Conservation (phyloP, 2,329 filamentous ascomycete genomes). For the Aureobasidium sp. region DNA sequence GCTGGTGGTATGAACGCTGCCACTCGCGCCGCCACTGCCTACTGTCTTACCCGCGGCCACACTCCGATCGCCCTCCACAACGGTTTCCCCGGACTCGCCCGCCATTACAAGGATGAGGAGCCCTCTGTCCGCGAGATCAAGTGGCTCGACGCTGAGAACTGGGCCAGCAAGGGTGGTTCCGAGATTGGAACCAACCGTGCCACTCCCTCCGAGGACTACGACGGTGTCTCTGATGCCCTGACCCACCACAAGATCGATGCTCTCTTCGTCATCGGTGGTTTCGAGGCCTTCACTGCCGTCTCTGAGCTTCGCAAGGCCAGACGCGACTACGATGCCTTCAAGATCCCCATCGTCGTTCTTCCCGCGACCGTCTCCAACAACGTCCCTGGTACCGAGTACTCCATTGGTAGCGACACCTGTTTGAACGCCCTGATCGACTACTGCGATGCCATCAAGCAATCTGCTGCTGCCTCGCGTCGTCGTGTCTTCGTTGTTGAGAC, state of each 20-base stretch:
- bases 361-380: constrained; percentile 99
- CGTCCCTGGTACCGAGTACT: constrained; percentile 95
- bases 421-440: constrained; percentile 91
- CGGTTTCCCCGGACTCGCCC: constrained; percentile 86
- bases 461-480: constrained; percentile 83
- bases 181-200: constrained; percentile 98
- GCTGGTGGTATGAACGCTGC: constrained; percentile 98
- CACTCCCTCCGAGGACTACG: constrained; percentile 80
- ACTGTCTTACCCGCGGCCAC: constrained; percentile 88
- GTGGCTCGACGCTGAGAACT: constrained; percentile 91
- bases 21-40: constrained; percentile 84
- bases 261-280: constrained; percentile 78
- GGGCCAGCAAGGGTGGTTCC: constrained; percentile 94
- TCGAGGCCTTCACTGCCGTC: constrained; percentile 91
- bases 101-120: constrained; percentile 76
- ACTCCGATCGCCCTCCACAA: constrained; percentile 91
- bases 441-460: constrained; percentile 96
- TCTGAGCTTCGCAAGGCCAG: constrained; percentile 79
- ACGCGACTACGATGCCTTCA: constrained; percentile 71
- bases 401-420: constrained; percentile 91
- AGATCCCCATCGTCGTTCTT: constrained; percentile 84
- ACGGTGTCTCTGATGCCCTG: constrained; percentile 49
- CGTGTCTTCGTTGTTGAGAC: constrained; percentile 98
- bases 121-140: constrained; percentile 78
- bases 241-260: constrained; percentile 83